These are phyloP conservation scores for Mycothermus thermophilus DNA, from an alignment of 495 filamentous ascomycete genomes.

Conservation along the genomic window DNA sequence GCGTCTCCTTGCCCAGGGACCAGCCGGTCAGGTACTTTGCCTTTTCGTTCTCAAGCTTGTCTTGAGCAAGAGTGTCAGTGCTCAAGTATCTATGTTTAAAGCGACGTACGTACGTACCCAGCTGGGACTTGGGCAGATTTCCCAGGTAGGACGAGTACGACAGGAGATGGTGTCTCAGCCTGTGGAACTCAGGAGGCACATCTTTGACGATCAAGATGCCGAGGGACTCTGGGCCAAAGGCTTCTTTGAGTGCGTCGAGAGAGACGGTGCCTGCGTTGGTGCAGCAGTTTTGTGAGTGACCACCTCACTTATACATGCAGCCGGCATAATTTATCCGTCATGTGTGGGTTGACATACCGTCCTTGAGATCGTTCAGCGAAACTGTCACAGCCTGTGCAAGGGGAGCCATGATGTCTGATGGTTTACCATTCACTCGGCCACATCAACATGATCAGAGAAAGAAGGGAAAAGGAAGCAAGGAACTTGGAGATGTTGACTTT, in stretches of 20 bases:
- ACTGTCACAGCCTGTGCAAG: constrained; percentile 36
- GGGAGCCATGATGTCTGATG: constrained; percentile 23
- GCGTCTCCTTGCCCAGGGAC: constrained; percentile 88
- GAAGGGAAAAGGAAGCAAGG: not conserved
- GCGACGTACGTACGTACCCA: constrained; percentile 38
- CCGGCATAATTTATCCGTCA: too few species aligned
- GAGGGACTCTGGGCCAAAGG: constrained; percentile 82
- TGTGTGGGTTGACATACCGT: too few species aligned
- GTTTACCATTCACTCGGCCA: too few species aligned
- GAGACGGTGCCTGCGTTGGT: constrained; percentile 43
- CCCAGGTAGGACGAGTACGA: constrained; percentile 84
- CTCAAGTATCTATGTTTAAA: not conserved
- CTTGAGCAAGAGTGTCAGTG: constrained; percentile 24
- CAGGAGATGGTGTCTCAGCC: constrained; percentile 57
- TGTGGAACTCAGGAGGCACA: constrained; percentile 53
- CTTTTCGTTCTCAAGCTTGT: constrained; percentile 48
- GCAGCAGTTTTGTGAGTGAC: constrained; percentile 1
- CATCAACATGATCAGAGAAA: not conserved
- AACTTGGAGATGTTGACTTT: too few species aligned
- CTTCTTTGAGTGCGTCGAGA: constrained; percentile 60
- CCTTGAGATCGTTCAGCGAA: constrained; percentile 37
- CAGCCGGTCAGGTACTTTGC: constrained; percentile 53
- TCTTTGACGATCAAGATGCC: constrained; percentile 88
- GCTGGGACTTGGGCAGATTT: constrained; percentile 56
- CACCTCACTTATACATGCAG: constrained; percentile 11